Conservation (phyloP, 1,284 basidiomycete genomes). For the Ganoderma sinense region DNA sequence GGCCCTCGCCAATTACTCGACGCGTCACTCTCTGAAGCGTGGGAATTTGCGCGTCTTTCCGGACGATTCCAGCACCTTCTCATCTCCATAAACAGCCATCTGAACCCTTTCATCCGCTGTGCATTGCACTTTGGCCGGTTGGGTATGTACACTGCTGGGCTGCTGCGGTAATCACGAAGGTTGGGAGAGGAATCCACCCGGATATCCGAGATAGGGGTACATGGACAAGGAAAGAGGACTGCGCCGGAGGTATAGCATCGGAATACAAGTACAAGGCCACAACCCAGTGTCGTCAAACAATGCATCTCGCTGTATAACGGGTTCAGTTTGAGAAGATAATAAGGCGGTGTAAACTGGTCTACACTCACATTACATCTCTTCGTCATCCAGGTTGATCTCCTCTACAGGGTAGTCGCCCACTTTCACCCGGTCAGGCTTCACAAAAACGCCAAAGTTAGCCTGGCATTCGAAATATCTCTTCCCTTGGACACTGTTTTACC, state of each 20-base stretch:
- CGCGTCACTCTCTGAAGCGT: conserved; percentile 54
- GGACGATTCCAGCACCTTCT: conserved; percentile 34
- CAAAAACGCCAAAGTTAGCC: conserved; percentile 86
- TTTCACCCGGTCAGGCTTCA: conserved; percentile 83
- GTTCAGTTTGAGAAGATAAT: background rate
- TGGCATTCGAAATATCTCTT: conserved; percentile 85
- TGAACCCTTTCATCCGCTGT: background rate
- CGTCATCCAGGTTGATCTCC: conserved; percentile 75
- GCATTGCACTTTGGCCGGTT: no score
- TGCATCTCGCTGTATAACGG: background rate
- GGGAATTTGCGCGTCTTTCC: conserved; percentile 35
- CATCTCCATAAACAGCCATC: conserved; percentile 13
- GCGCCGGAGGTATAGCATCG: background rate
- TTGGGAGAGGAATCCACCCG: no score
- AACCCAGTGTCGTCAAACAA: background rate
- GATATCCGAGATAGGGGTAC: background rate
- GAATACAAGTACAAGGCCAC: background rate
- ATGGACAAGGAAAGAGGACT: background rate
- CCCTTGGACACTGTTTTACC: conserved; percentile 75
- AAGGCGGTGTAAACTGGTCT: background rate
- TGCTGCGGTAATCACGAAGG: conserved; percentile 1
- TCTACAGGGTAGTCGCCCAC: conserved; percentile 90
- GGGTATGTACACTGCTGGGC: background rate
- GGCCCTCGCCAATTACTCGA: conserved; percentile 40
- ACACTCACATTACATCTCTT: conserved; percentile 46